Conservation (phyloP, 768 basidiomycete species). For the Mycena maculata region DNA sequence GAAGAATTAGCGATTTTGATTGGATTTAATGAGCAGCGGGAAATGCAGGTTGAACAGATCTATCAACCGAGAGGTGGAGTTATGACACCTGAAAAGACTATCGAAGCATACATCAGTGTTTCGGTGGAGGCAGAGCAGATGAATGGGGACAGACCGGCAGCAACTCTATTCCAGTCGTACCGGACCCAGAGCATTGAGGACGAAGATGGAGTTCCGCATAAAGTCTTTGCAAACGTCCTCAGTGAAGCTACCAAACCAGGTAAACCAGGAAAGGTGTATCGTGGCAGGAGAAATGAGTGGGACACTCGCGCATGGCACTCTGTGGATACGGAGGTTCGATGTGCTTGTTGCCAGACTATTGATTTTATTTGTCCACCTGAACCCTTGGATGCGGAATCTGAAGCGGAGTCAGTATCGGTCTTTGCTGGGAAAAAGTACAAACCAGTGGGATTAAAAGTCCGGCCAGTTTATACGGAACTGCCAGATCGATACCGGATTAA, state of each 20-base stretch:
- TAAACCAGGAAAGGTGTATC: background rate
- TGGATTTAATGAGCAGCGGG: background rate
- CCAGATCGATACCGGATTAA: slow-evolving; percentile 37
- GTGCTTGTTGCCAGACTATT: background rate
- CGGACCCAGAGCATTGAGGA: background rate
- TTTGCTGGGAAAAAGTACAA: slow-evolving; percentile 38
- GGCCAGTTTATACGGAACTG: slow-evolving; percentile 35
- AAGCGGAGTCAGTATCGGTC: background rate
- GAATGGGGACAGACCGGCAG: background rate
- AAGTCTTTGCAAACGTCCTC: slow-evolving; percentile 5
- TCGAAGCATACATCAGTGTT: slow-evolving; percentile 17
- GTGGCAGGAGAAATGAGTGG: background rate
- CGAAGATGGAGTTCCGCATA: slow-evolving; percentile 9
- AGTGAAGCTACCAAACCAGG: background rate
- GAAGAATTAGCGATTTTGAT: slow-evolving; percentile 20
- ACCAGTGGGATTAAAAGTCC: slow-evolving; percentile 31
- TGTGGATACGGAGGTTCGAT: background rate
- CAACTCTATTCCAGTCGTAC: slow-evolving; percentile 1
- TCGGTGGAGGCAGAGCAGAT: background rate
- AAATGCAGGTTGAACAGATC: background rate
- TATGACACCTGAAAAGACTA: slow-evolving; percentile 9
- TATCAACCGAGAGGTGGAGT: slow-evolving; percentile 14
- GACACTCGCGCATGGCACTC: background rate
- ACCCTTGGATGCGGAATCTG: background rate
- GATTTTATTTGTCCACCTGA: background rate